Base-by-base conservation (phyloP, 2,329 filamentous ascomycete species). In the Dendrostoma leiphaemia region DNA sequence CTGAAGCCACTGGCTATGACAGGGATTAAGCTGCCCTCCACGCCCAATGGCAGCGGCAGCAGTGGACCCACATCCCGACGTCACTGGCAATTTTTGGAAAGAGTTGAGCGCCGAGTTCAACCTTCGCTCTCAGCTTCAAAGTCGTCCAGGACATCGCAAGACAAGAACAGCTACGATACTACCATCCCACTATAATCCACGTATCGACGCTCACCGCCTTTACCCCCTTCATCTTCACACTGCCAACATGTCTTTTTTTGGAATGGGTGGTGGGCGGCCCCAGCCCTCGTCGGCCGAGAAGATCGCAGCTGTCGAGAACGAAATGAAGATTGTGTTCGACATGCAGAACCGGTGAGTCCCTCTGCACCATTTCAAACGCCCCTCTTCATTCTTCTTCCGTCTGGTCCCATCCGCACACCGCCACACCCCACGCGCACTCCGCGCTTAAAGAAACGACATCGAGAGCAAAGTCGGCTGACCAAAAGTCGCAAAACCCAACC, bases 251-350 rank as follows among this genome's bases (percentile, higher is more conserved):
- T 69, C 64, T 26, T 62, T 66, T 58, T 45, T 58, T 34, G 56
- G 56, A 48, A 59, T 72, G 56, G 69, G 69, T 24, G 59, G 81
- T 63, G 78, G 79, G 60, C 76, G 77, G 54, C 89, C 90, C 59
- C 91, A 97, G 78, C 89, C 92, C 71, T 89, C 91, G 61, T 96
- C 92, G 67, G 92, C 91, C 73, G 90, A 97, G 81, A 99, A 97
- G 83, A 94, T 99, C 72, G 89, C 90, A 66, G 90, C 91, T 66
- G 92, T 95, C 65, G 93, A 99, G 79, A 88, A 91, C 63, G 95
- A 99, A 79, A 91, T 97, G 75, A 94, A 97, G 76, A 92, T 97
- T 81, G 86, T 97, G 64, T 90, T 91, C 59, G 92, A 97, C 74
- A 97, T 97, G 88, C 96, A 96, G 82, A 93, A 91, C 79, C 90